These are phyloP conservation scores for Pyrenophora teres DNA, from an alignment of 2,329 filamentous ascomycete species.

Conservation along the genomic window DNA sequence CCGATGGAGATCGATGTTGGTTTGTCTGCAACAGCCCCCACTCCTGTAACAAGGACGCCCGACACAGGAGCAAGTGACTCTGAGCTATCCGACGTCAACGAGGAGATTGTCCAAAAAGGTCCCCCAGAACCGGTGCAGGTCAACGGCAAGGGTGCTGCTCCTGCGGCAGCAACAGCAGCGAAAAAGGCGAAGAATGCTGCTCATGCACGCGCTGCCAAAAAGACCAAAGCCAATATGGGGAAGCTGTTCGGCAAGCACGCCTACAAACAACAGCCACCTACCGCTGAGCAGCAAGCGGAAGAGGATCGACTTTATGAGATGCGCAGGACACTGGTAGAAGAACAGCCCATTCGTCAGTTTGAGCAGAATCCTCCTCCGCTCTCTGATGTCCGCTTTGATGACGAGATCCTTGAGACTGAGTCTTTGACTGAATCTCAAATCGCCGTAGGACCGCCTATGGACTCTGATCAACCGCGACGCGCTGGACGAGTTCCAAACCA, in stretches of 20 bases:
- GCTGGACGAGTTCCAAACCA: constrained; percentile 35
- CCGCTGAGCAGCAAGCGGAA: constrained; percentile 34
- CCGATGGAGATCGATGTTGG: constrained; percentile 31
- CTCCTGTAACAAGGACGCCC: constrained; percentile 35
- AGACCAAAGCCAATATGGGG: constrained; percentile 35
- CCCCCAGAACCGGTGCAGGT: constrained; percentile 36
- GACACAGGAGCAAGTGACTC: constrained; percentile 41
- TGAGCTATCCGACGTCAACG: constrained; percentile 46
- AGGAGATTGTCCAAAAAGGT: constrained; percentile 45
- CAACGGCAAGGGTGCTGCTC: constrained; percentile 24
- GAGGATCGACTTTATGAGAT: constrained; percentile 30
- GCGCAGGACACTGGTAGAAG: constrained; percentile 34
- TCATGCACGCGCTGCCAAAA: constrained; percentile 38
- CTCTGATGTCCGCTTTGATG: constrained; percentile 44
- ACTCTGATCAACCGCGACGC: constrained; percentile 37
- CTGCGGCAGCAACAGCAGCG: constrained; percentile 10
- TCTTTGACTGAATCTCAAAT: constrained; percentile 44
- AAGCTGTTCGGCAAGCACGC: constrained; percentile 39
- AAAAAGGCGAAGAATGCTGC: constrained; percentile 38
- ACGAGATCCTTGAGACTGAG: constrained; percentile 45
- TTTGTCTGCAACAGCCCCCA: constrained; percentile 33
- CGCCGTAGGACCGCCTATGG: constrained; percentile 42
- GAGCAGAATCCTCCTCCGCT: constrained; percentile 26
- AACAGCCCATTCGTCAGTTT: constrained; percentile 31
- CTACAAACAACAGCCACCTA: constrained; percentile 35